These are phyloP conservation scores for Phialemonium atrogriseum DNA, from an alignment of 2,329 filamentous ascomycete species.

Conservation along the genomic window DNA sequence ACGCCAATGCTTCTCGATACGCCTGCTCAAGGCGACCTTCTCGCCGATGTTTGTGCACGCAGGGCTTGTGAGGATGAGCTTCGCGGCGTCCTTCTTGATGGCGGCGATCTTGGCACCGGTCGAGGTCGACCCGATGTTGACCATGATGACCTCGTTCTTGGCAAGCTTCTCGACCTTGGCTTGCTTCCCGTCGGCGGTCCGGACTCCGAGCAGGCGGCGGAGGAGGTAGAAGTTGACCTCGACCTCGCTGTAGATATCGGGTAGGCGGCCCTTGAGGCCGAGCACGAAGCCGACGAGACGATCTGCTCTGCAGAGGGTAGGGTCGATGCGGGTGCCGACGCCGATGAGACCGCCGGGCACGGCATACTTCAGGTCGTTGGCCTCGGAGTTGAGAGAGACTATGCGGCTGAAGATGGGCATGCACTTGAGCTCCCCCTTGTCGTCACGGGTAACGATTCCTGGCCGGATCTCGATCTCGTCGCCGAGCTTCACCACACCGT, in stretches of 20 bases:
- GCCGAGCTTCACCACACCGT: constrained; percentile 91
- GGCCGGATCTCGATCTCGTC: constrained; percentile 98
- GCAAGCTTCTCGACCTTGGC: constrained; percentile 97
- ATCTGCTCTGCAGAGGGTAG: constrained; percentile 96
- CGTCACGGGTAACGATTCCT: constrained; percentile 95
- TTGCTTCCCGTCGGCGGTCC: constrained; percentile 97
- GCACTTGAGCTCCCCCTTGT: constrained; percentile 89
- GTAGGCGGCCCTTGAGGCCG: constrained; percentile 85
- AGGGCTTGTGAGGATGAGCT: constrained; percentile 84
- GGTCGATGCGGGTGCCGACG: constrained; percentile 96
- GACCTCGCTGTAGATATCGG: constrained; percentile 95
- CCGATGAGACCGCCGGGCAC: constrained; percentile 96
- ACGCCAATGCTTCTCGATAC: constrained; percentile 99
- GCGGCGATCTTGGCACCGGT: constrained; percentile 95
- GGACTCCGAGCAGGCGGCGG: constrained; percentile 87
- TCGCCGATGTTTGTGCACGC: constrained; percentile 96
- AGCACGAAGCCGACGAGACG: constrained; percentile 97
- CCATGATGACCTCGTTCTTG: constrained; percentile 99
- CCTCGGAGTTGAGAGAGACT: constrained; percentile 91
- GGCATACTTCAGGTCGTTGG: constrained; percentile 97
- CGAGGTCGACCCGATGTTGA: constrained; percentile 96
- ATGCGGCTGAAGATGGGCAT: constrained; percentile 95
- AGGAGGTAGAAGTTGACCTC: constrained; percentile 99
- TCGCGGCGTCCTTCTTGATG: constrained; percentile 96
- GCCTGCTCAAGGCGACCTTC: constrained; percentile 91